Evolutionary conservation across 2,329 filamentous ascomycete genomes (phyloP).

Genomic region (Pseudocercospora fijiensis): DNA sequence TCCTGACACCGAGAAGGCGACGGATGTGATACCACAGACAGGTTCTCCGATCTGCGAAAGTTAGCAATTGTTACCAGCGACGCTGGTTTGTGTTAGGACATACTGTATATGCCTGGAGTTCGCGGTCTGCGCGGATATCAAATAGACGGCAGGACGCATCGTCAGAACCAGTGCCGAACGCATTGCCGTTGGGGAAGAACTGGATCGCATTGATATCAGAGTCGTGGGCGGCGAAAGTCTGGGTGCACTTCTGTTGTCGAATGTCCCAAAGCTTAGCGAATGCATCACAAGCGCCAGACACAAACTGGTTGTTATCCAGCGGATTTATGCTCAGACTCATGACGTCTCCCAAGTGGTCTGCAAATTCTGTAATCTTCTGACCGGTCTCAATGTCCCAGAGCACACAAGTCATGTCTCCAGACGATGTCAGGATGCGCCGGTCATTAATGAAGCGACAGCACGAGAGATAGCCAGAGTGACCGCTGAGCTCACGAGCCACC

Average conservation of each 20-base stretch:
- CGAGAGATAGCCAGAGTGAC: constrained; percentile 93
- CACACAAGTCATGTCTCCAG: constrained; percentile 99
- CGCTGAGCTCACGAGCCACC: constrained; percentile 91
- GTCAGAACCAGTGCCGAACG: constrained; percentile 95
- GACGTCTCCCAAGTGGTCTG: constrained; percentile 95
- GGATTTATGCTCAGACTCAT: constrained; percentile 99
- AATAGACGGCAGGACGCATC: constrained; percentile 97
- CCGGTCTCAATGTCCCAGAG: constrained; percentile 99
- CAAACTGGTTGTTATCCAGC: constrained; percentile 98
- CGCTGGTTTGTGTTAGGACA: constrained; percentile 30
- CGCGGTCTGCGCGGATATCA: constrained; percentile 92
- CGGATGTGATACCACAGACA: constrained; percentile 95
- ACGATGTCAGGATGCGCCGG: constrained; percentile 94
- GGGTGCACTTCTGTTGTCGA: constrained; percentile 93
- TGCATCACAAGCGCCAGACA: constrained; percentile 97
- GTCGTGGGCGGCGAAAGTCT: constrained; percentile 97
- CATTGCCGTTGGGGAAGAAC: constrained; percentile 98
- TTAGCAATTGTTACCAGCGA: constrained; percentile 19
- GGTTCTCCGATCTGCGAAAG: constrained; percentile 81
- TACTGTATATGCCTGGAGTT: constrained; percentile 68
- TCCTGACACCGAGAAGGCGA: constrained; percentile 95
- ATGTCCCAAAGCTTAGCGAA: constrained; percentile 99
- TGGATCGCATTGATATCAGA: constrained; percentile 99
- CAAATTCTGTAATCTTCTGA: constrained; percentile 95
- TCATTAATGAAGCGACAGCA: constrained; percentile 99